These are phyloP conservation scores for Phytophthora chlamydospora DNA, from an alignment of 352 stramenopile genomes.

Conservation along the genomic window DNA sequence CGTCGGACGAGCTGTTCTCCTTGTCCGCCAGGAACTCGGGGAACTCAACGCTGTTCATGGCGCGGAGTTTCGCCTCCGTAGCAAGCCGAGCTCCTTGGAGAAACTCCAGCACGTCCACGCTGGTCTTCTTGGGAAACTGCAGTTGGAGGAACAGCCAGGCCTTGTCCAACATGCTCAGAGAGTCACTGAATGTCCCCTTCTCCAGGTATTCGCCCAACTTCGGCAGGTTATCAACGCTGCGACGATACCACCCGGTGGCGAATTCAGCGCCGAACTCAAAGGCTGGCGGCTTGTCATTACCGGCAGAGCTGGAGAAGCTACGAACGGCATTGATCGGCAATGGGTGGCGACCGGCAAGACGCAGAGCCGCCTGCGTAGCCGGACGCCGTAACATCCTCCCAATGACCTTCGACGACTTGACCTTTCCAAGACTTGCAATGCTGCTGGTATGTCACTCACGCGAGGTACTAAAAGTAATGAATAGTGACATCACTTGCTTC, in stretches of 20 bases:
- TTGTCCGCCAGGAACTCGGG: slow-evolving; percentile 39
- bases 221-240: slow-evolving; percentile 26
- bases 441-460: no score
- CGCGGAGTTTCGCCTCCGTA: slow-evolving; percentile 39
- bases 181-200: slow-evolving; percentile 28
- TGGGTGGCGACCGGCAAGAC: neutral
- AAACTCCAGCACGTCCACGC: slow-evolving; percentile 53
- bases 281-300: neutral
- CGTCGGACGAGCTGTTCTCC: slow-evolving; percentile 29
- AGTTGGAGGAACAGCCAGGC: slow-evolving; percentile 44
- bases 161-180: slow-evolving; percentile 7
- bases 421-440: no score
- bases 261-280: slow-evolving; percentile 31
- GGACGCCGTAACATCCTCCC: neutral
- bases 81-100: slow-evolving; percentile 44
- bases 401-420: no score
- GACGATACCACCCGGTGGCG: slow-evolving; percentile 19
- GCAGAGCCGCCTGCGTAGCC: neutral
- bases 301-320: slow-evolving; percentile 14
- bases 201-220: slow-evolving; percentile 45
- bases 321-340: neutral
- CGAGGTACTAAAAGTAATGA: no score
- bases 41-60: slow-evolving; percentile 45
- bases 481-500: neutral
- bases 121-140: slow-evolving; percentile 41